Base-by-base conservation (phyloP, 78 protist species). In the Mantamonas sphyraenae region DNA sequence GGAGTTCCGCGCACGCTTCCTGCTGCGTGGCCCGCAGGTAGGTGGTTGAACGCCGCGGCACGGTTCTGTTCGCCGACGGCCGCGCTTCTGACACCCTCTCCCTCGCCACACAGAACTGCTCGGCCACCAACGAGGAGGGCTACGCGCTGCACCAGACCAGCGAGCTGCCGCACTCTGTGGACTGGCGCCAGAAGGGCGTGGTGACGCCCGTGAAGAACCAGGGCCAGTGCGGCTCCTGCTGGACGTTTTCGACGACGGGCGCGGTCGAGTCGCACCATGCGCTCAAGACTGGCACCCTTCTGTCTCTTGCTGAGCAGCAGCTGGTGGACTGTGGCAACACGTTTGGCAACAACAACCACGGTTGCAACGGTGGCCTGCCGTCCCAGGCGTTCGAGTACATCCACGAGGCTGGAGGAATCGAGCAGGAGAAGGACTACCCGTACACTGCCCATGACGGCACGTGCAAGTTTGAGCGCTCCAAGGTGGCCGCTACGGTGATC, bases 151-250 rank as follows among this genome's bases (percentile, higher is more conserved):
- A n/a, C n/a, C n/a, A n/a, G n/a, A 39, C 45, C 10, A 16, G n/a
- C n/a, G n/a, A n/a, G n/a, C n/a, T n/a, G n/a, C n/a, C n/a, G n/a
- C 4, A 17, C 43, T 47, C 71, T 63, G 71, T 76, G 55, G 86
- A 81, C 73, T 83, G 90, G 89, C 65, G 88, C 51, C 26, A 26
- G 28, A 71, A 80, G 65, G 73, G 68, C 30, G 77, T 64, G 53
- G 92, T 90, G 28, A 73, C 87, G 51, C 89, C 89, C 33, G 87
- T 87, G 20, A 83, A 87, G 79, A 73, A 90, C 77, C 95, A 90
- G 79, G 89, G 88, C 28, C 68, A 71, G 26, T 80, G 92, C 61
- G 90, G 92, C 50, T 80, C 84, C 60, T 84, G 92, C 74, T 89
- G 91, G 90, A 74, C 93, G 24, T 87, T 86, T 60, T 77, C 90